A percentile compares a stretch with the other conserved stretches of the same genome.
These are phyloP conservation scores for Ceratobasidium theobromae DNA, from an alignment of 1,284 basidiomycete genomes.

Conservation along the genomic window DNA sequence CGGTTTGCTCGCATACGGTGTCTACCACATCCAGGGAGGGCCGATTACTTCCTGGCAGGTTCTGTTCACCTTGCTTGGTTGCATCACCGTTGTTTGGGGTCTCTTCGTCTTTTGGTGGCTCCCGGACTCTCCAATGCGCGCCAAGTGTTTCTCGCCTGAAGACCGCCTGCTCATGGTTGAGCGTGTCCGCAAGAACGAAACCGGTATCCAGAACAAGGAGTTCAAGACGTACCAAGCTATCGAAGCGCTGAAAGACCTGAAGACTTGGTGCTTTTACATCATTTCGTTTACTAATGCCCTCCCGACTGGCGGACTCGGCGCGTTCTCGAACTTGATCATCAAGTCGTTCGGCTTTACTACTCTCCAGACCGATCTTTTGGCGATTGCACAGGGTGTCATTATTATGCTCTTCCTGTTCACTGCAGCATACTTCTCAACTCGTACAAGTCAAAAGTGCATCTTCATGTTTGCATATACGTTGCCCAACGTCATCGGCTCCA, in stretches of 20 bases:
- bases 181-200: constrained; percentile 57
- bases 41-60: constrained; percentile 57
- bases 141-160: constrained; percentile 52
- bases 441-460: constrained; percentile 50
- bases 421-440: constrained; percentile 50
- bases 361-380: constrained; percentile 55
- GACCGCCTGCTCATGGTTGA: constrained; percentile 57
- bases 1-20: constrained; percentile 54
- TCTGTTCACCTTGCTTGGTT: constrained; percentile 52
- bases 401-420: constrained; percentile 54
- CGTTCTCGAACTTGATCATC: constrained; percentile 56
- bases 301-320: constrained; percentile 55
- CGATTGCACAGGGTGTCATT: constrained; percentile 54
- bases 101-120: constrained; percentile 55
- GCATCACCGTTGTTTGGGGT: constrained; percentile 52
- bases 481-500: constrained; percentile 53
- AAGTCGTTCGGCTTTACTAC: constrained; percentile 52
- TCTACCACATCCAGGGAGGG: constrained; percentile 50
- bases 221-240: constrained; percentile 54
- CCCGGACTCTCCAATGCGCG: constrained; percentile 54
- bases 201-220: constrained; percentile 56
- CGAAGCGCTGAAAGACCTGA: constrained; percentile 54
- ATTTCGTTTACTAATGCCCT: constrained; percentile 57
- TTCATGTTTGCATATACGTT: constrained; percentile 53
- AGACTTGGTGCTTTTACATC: constrained; percentile 50